Evolutionary conservation across 768 basidiomycete genomes (phyloP), one percentile per base, ranked within the genome.

Genomic region (Nidula microcarpa): DNA sequence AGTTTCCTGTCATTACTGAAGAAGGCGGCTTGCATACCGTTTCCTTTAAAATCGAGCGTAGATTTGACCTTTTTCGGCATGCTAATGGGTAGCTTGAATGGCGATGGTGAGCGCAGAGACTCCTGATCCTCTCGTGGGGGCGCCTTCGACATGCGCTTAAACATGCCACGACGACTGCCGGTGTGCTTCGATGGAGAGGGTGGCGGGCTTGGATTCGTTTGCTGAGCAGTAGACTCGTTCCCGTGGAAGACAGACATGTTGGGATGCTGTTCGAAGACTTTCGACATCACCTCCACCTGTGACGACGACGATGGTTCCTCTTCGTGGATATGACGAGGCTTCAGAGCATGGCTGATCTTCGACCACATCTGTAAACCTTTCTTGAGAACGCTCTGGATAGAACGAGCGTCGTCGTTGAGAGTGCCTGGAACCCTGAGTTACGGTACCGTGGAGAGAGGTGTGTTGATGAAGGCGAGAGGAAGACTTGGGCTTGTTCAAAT

Each of bases 231-330:
- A 23, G 23, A 23, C 35, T 71, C 66, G 39, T 65, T 56, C 43
- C 68, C 59, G 54, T 82, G 78, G 55, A 84, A 83, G 55, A 82
- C 70, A 18, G 85, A 85, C 50, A 84, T 62, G 64, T 83, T 84
- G 18, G 81, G 82, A 53, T 85, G 82, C 52, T 83, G 81, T 63
- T 85, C 80, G 54, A 74, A 77, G 33, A 84, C 78, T 60, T 73
- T 75, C 47, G 69, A 65, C 59, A 84, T 64, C 17, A 84, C 80
- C 50, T 77, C 77, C 51, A 68, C 63, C 35, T 65, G 66, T 33
- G 67, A 64, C 23, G 66, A 62, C 33, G 67, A 64, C 23, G 66
- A 62, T n/a, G 65, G 52, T 52, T 68, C 62, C 50, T 71, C 61
- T 33, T 70, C 63, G 49, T 65, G 55, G 43, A 52, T 62, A 44